Percentiles rank a stretch among this genome's conserved stretches.
phyloP scores from a whole-genome alignment of 148 eudicot species.

The Camellia sinensis region DNA sequence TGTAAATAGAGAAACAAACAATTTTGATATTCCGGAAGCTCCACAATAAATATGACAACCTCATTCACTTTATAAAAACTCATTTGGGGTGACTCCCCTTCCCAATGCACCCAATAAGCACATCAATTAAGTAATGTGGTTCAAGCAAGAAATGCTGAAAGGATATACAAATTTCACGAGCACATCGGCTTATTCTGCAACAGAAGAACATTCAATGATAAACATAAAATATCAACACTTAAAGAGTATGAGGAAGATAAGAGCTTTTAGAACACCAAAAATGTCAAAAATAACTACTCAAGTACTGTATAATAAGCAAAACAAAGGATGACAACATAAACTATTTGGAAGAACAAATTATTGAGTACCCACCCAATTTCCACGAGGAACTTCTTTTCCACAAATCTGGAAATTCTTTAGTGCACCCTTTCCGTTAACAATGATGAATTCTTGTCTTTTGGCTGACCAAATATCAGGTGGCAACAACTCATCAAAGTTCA shows the following conservation, averaged over 20 bases:
- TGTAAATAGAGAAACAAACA: no score
- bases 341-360: neutral
- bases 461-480: constrained; percentile 43
- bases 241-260: neutral
- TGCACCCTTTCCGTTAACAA: constrained; percentile 37
- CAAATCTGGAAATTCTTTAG: constrained; percentile 60
- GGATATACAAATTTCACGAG: neutral
- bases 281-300: neutral
- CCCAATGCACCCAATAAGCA: no score
- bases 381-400: constrained; percentile 94
- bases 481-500: constrained; percentile 73
- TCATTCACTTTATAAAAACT: no score
- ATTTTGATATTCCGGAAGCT: no score
- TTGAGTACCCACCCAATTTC: constrained; percentile 70
- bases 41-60: no score
- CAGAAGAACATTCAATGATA: neutral
- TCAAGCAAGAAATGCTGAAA: no score
- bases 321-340: neutral
- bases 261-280: constrained; percentile 6
- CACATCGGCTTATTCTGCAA: neutral
- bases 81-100: no score
- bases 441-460: constrained; percentile 34
- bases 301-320: neutral
- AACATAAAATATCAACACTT: neutral
- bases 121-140: no score